A percentile compares a stretch with the other conserved stretches of the same genome.
Evolutionary conservation across 2,329 filamentous ascomycete genomes (phyloP).

Genomic region (Davidsoniella australis): DNA sequence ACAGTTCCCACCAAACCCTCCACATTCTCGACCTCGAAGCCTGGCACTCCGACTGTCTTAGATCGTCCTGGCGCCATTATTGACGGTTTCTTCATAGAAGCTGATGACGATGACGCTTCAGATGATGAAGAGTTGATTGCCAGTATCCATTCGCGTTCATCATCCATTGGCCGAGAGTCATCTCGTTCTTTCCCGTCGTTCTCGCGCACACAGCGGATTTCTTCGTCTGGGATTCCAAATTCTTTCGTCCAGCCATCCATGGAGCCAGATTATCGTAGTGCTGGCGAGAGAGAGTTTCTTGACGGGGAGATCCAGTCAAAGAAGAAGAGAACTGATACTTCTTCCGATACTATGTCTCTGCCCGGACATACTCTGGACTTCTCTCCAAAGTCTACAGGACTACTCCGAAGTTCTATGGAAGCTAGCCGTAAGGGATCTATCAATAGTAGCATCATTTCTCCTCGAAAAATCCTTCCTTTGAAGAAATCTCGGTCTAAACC

Average conservation of each 20-base stretch:
- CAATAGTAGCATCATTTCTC: too few species aligned
- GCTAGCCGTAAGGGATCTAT: too few species aligned
- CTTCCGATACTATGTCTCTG: too few species aligned
- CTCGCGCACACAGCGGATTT: not conserved
- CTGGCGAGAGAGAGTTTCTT: not conserved
- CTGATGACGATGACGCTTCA: not conserved
- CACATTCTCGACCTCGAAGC: not conserved
- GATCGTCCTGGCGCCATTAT: not conserved
- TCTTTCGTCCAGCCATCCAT: slow-evolving; percentile 1
- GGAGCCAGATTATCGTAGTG: not conserved
- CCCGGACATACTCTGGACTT: too few species aligned
- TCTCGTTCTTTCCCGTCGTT: not conserved
- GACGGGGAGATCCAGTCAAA: not conserved
- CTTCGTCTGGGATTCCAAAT: not conserved
- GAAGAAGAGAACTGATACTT: too few species aligned
- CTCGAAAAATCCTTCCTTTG: too few species aligned
- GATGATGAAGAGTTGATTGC: slow-evolving; percentile 3
- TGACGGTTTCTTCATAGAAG: slow-evolving; percentile 1
- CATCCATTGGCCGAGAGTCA: slow-evolving; percentile 1
- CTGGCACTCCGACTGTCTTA: not conserved
- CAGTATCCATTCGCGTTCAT: not conserved
- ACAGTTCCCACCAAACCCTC: not conserved
- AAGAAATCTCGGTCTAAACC: too few species aligned
- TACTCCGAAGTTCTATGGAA: too few species aligned
- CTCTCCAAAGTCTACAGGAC: too few species aligned